phyloP scores from a whole-genome alignment of 805 yeast species.

The Candida chauliodis region DNA sequence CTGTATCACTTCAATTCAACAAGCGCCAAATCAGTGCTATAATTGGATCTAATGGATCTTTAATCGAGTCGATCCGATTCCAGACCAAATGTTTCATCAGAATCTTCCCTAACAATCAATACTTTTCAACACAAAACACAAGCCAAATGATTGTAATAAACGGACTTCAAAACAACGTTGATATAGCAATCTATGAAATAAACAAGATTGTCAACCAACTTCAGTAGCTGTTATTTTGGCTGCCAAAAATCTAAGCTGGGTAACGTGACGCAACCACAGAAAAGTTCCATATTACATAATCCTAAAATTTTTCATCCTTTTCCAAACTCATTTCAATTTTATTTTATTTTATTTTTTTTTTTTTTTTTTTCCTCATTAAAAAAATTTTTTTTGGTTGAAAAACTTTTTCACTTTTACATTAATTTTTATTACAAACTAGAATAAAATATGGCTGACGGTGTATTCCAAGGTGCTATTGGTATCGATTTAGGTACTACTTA shows the following conservation, averaged over 20 bases:
- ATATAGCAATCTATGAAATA: slow-evolving; percentile 14
- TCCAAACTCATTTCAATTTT: not conserved
- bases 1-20: slow-evolving; percentile 7
- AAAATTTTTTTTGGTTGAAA: slow-evolving; percentile 7
- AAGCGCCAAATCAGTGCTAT: slow-evolving; percentile 21
- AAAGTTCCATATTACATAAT: slow-evolving; percentile 1
- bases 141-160: slow-evolving; percentile 16
- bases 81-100: slow-evolving; percentile 20
- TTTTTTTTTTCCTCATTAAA: slow-evolving; percentile 1
- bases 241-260: slow-evolving; percentile 3
- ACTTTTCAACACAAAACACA: slow-evolving; percentile 12
- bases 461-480: slow-evolving; percentile 86
- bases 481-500: slow-evolving; percentile 52
- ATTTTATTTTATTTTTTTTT: slow-evolving; percentile 7
- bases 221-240: not conserved
- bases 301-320: slow-evolving; percentile 3
- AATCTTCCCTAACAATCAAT: slow-evolving; percentile 13
- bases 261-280: not conserved
- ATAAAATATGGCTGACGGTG: slow-evolving; percentile 87
- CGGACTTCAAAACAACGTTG: slow-evolving; percentile 15
- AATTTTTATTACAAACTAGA: slow-evolving; percentile 6
- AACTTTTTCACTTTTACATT: slow-evolving; percentile 10
- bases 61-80: slow-evolving; percentile 20
- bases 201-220: slow-evolving; percentile 8
- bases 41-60: slow-evolving; percentile 23